phyloP scores from a whole-genome alignment of 2,329 filamentous ascomycete species.

The Achaetomium macrosporum region DNA sequence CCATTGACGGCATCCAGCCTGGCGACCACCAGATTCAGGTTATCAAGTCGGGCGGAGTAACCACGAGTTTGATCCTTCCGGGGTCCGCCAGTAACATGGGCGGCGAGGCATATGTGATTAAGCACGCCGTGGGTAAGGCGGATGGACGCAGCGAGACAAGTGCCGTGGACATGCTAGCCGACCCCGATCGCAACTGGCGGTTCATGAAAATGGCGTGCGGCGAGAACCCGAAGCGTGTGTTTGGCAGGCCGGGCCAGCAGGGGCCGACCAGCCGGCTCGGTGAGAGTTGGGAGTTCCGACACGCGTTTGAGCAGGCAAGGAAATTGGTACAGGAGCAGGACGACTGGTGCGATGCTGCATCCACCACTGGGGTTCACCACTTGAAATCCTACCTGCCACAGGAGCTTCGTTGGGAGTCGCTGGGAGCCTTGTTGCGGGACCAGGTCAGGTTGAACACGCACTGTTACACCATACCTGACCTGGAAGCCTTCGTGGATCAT shows the following conservation, averaged over 20 bases:
- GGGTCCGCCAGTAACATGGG: conserved; percentile 69
- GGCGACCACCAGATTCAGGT: conserved; percentile 59
- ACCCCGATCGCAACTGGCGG: conserved; percentile 58
- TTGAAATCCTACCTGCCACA: conserved; percentile 55
- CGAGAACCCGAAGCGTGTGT: conserved; percentile 61
- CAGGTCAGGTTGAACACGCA: conserved; percentile 66
- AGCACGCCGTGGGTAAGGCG: conserved; percentile 56
- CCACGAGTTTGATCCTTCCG: conserved; percentile 60
- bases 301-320: conserved; percentile 59
- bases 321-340: conserved; percentile 54
- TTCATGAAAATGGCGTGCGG: conserved; percentile 76
- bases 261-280: conserved; percentile 58
- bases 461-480: conserved; percentile 63
- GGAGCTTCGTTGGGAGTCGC: conserved; percentile 57
- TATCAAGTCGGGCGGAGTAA: conserved; percentile 69
- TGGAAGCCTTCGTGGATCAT: conserved; percentile 64
- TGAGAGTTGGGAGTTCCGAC: conserved; percentile 64
- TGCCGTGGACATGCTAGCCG: conserved; percentile 57
- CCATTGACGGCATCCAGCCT: conserved; percentile 59
- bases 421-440: conserved; percentile 57
- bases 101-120: conserved; percentile 64
- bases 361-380: conserved; percentile 42
- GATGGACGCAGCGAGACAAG: conserved; percentile 60
- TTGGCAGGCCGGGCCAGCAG: conserved; percentile 48
- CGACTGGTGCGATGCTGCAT: conserved; percentile 60